Conservation (phyloP, 768 basidiomycete genomes). For the Phylloporus sp. region DNA sequence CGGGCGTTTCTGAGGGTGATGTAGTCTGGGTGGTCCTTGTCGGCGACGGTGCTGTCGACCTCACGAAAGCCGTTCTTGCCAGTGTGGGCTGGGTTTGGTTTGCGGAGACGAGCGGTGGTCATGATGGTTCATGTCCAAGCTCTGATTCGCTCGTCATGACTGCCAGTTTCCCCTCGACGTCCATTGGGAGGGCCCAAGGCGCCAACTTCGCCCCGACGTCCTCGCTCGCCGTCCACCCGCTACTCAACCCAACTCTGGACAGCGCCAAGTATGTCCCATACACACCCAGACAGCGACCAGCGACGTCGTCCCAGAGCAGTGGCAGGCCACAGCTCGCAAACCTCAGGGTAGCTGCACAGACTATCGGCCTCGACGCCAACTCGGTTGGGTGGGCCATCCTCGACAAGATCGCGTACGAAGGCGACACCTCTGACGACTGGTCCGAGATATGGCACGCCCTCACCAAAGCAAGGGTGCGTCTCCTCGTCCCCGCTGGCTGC, state of each 20-base stretch:
- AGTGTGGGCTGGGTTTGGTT: constrained; percentile 6
- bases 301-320: constrained; percentile 45
- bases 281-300: constrained; percentile 65
- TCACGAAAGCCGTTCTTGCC: constrained; percentile 26
- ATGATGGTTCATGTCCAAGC: constrained; percentile 1
- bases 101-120: constrained; percentile 7
- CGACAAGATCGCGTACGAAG: constrained; percentile 59
- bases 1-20: constrained; percentile 31
- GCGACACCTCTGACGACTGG: constrained; percentile 59
- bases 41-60: background rate
- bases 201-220: constrained; percentile 37
- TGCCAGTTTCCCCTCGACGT: constrained; percentile 47
- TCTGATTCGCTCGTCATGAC: constrained; percentile 27
- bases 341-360: constrained; percentile 69
- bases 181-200: constrained; percentile 51
- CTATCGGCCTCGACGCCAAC: constrained; percentile 57
- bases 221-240: constrained; percentile 59
- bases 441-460: constrained; percentile 62
- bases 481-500: background rate
- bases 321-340: constrained; percentile 68
- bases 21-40: constrained; percentile 20
- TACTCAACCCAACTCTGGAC: constrained; percentile 45
- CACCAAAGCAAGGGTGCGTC: constrained; percentile 61
- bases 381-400: constrained; percentile 76
- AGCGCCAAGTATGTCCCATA: constrained; percentile 65